Percentiles rank a stretch among this genome's conserved stretches.
Evolutionary conservation across 768 basidiomycete species (phyloP).

Genomic region (Pisolithus tinctorius): DNA sequence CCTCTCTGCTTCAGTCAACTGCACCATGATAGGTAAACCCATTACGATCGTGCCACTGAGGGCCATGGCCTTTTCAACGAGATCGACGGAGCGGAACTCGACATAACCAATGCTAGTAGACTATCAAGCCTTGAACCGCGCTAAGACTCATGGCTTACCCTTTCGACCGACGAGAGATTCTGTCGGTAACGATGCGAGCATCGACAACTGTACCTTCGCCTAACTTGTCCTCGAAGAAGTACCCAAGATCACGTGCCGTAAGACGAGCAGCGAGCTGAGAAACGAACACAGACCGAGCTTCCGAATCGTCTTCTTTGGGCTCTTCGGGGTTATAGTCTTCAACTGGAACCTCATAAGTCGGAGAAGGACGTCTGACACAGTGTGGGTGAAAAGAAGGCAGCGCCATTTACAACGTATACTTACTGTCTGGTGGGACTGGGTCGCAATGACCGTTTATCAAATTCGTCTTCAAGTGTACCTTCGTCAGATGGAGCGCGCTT

Average conservation of each 20-base stretch:
- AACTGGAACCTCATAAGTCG: conserved; percentile 58
- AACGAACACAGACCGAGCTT: conserved; percentile 97
- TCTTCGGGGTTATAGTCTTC: conserved; percentile 81
- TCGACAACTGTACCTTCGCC: conserved; percentile 94
- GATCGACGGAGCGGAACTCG: conserved; percentile 86
- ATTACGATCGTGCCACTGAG: conserved; percentile 95
- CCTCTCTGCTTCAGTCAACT: conserved; percentile 94
- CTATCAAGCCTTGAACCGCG: conserved; percentile 1
- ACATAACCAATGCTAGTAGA: conserved; percentile 87
- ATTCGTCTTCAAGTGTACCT: conserved; percentile 26
- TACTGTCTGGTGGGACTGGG: conserved; percentile 40
- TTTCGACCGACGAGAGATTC: conserved; percentile 93
- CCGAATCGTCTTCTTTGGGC: conserved; percentile 91
- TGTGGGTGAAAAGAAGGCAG: conserved; percentile 3
- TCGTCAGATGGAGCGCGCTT: conserved; percentile 38
- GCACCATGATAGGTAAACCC: conserved; percentile 96
- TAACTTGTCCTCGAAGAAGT: conserved; percentile 97
- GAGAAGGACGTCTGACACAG: conserved; percentile 55
- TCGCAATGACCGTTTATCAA: conserved; percentile 29
- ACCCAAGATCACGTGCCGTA: conserved; percentile 94
- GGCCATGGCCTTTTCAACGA: conserved; percentile 84
- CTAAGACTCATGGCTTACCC: conserved; percentile 50
- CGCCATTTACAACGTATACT: conserved; percentile 7
- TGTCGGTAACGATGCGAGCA: conserved; percentile 92
- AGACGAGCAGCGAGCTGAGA: conserved; percentile 96